These are phyloP conservation scores for Chloromonas sp. DNA, from an alignment of 163 green algal genomes.

Conservation along the genomic window DNA sequence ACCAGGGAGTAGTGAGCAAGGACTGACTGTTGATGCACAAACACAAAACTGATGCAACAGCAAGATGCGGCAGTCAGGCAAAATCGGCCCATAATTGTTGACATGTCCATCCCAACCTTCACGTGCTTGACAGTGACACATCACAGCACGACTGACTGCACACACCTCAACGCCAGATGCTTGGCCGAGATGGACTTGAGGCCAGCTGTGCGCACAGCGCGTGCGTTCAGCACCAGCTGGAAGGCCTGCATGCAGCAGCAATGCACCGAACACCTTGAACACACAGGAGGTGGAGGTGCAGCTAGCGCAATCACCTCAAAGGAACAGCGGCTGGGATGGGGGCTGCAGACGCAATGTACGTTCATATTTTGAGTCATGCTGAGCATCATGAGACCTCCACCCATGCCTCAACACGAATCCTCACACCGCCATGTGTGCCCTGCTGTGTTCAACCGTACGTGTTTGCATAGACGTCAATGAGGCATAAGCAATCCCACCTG, in stretches of 20 bases:
- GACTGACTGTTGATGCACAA: neutral
- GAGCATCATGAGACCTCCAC: too few relatives aligned
- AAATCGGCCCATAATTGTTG: neutral
- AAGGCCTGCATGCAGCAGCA: conserved; percentile 33
- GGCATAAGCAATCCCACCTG: conserved; percentile 15
- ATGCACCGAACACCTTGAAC: neutral
- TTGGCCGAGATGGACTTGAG: conserved; percentile 94
- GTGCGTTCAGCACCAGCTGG: conserved; percentile 78
- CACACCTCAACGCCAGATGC: conserved; percentile 82
- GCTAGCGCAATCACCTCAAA: too few relatives aligned
- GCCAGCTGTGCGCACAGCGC: conserved; percentile 73
- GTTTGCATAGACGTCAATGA: neutral
- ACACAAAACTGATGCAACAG: neutral
- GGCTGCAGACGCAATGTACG: too few relatives aligned
- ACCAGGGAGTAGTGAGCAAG: neutral
- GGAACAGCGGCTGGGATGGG: too few relatives aligned
- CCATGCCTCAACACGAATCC: too few relatives aligned
- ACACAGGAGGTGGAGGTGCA: too few relatives aligned
- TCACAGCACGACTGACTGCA: neutral
- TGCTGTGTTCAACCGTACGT: neutral
- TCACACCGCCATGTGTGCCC: too few relatives aligned
- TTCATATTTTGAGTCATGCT: too few relatives aligned
- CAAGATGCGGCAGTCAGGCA: neutral
- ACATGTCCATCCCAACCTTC: neutral
- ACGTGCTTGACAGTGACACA: neutral